Percentiles rank a stretch among this genome's conserved stretches.
Evolutionary conservation across 768 basidiomycete species (phyloP).

Genomic region (Fibroporia radiculosa): DNA sequence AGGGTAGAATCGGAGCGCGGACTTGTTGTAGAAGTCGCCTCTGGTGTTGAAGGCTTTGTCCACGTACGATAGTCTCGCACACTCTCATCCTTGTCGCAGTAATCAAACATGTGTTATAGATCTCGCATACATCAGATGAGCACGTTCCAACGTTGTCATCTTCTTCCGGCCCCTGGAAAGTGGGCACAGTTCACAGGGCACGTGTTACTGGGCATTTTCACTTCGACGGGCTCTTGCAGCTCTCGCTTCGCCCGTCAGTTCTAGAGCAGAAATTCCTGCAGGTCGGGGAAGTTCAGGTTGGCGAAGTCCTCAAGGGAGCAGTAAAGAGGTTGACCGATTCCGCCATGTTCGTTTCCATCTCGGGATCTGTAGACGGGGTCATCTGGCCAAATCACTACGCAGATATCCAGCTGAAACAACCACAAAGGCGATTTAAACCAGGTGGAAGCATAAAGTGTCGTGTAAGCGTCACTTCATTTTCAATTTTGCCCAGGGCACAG

Average conservation of each 20-base stretch:
- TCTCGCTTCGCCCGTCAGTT: conserved; percentile 79
- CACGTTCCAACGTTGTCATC: conserved; percentile 71
- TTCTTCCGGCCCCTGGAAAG: conserved; percentile 72
- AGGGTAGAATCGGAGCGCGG: conserved; percentile 80
- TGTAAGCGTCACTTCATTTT: conserved; percentile 53
- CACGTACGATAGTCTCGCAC: conserved; percentile 57
- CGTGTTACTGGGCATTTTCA: conserved; percentile 81
- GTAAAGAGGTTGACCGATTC: conserved; percentile 79
- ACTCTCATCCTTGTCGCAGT: conserved; percentile 6
- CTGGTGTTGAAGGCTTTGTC: conserved; percentile 69
- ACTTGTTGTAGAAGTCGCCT: conserved; percentile 56
- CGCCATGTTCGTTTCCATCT: conserved; percentile 78
- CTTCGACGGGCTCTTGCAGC: conserved; percentile 81
- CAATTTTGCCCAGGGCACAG: not conserved
- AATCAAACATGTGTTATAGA: conserved; percentile 50
- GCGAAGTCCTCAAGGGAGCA: conserved; percentile 80
- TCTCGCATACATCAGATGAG: conserved; percentile 90
- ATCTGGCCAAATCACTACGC: conserved; percentile 95
- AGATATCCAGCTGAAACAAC: conserved; percentile 90
- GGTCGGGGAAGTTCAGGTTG: conserved; percentile 74
- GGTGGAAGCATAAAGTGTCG: conserved; percentile 81
- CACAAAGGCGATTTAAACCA: conserved; percentile 81
- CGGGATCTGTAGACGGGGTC: conserved; percentile 85
- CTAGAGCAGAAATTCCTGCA: conserved; percentile 83
- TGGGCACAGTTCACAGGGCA: conserved; percentile 72